These are phyloP conservation scores for Vanderwaltozyma polyspora DNA, from an alignment of 805 yeast species.

Conservation along the genomic window DNA sequence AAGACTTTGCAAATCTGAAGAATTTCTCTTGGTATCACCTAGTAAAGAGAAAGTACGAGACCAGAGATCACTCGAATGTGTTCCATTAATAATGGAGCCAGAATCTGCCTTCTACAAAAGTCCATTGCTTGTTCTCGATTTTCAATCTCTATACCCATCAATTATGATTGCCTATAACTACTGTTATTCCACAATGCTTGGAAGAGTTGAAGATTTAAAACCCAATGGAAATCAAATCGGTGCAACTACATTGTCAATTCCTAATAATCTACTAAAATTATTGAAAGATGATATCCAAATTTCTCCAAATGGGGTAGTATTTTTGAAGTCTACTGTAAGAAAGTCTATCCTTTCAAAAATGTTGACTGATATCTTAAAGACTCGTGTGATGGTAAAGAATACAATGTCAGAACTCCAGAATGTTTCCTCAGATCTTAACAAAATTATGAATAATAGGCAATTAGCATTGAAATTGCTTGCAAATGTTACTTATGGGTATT, in stretches of 20 bases:
- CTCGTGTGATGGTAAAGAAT: conserved; percentile 65
- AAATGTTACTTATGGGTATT: conserved; percentile 91
- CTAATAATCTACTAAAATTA: conserved; percentile 44
- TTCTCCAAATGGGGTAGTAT: conserved; percentile 83
- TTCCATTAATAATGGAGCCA: conserved; percentile 92
- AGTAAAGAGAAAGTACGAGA: conserved; percentile 67
- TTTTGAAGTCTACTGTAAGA: conserved; percentile 53
- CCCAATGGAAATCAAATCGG: conserved; percentile 41
- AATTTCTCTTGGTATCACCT: conserved; percentile 64
- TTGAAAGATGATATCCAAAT: conserved; percentile 45
- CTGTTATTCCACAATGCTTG: conserved; percentile 66
- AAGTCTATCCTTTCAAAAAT: conserved; percentile 70
- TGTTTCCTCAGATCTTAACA: conserved; percentile 17
- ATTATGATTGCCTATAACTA: conserved; percentile 83
- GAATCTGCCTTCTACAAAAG: conserved; percentile 72
- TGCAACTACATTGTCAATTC: conserved; percentile 37
- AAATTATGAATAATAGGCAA: conserved; percentile 64
- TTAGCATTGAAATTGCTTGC: conserved; percentile 83
- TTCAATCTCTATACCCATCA: conserved; percentile 90
- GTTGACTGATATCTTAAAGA: conserved; percentile 72
- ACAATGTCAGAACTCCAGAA: conserved; percentile 44
- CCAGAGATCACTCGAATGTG: conserved; percentile 76
- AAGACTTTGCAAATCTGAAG: conserved; percentile 67
- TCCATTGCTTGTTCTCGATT: conserved; percentile 83
- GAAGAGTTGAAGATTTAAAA: conserved; percentile 46